Base-by-base conservation (phyloP, 23 red algal species). In the Chondrus crispus region DNA sequence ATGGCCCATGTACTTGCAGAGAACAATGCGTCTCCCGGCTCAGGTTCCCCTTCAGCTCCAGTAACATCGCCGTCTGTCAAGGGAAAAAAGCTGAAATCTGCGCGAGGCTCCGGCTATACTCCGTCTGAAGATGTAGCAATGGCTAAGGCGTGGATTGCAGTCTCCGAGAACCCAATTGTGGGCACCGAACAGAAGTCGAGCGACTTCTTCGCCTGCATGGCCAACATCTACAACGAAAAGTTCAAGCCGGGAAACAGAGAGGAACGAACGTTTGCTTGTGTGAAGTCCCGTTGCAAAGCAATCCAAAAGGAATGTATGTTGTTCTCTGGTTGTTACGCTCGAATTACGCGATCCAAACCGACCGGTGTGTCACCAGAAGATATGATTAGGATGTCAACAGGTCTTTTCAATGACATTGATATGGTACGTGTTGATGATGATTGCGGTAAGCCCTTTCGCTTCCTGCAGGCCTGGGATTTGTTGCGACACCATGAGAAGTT, bases 401-500 rank as follows among this genome's bases (percentile, higher is more conserved):
- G 12, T 52, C 40, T 71, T 2, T 74, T 44, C 83, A 84, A 84
- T 42, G 47, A 54, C 51, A 36, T 60, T 8, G 52, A 84, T 32
- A 62, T 84, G 22, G 4, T 30, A 39, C 24, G 38, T 32, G 79
- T 42, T 32, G 24, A 84, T 40, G 52, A 62, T 36, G 79, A 62
- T 36, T 84, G 79, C 36, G 79, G 50, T 10, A 84, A 84, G 3
- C 46, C 79, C 20, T 84, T 84, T 33, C 79, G 51, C 51, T 84
- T 84, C 52, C 7, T 58, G 20, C n/a, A 28, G 46, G 48, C 51
- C 16, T 84, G 79, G 79, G 26, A 60, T 33, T n/a, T 60, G 12
- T 40, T 62, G 32, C 52, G 20, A 14, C 28, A 32, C 7, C 76
- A 81, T 55, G 79, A 58, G 55, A 84, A 84, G 45, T 81, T n/a